Conservation (phyloP, 306 rosid species). For the Echinosophora koreensis region DNA sequence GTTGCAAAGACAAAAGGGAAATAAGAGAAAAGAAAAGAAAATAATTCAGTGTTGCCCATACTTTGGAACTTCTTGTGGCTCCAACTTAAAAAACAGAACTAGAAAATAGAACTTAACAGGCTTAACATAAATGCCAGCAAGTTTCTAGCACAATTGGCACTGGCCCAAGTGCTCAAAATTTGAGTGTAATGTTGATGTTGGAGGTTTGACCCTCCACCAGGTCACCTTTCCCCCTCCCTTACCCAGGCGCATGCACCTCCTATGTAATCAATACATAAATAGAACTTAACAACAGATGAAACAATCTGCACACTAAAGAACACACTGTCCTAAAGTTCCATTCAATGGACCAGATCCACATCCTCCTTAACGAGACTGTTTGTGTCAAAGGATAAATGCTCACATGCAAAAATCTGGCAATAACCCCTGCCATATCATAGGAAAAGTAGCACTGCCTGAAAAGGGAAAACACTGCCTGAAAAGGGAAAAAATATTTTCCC, state of each 20-base stretch:
- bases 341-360: conserved; percentile 14
- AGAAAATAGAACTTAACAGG: background rate
- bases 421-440: background rate
- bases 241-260: background rate
- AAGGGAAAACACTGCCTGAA: too few relatives aligned
- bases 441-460: background rate
- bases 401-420: conserved; percentile 7
- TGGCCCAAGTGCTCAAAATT: background rate
- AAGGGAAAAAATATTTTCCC: background rate
- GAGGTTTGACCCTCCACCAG: background rate
- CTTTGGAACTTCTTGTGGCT: background rate
- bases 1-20: conserved; percentile 24
- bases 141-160: background rate
- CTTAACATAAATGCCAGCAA: background rate
- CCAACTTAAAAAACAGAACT: background rate
- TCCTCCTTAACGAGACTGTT: background rate
- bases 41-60: conserved; percentile 15
- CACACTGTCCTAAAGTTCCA: background rate
- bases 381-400: background rate
- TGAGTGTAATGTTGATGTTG: too few relatives aligned
- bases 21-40: conserved; percentile 1
- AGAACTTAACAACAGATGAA: background rate
- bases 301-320: background rate
- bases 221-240: background rate
- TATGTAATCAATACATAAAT: conserved; percentile 1